These are phyloP conservation scores for Cenchrus purpureus DNA, from an alignment of 176 grass and related monocot species.

Conservation along the genomic window DNA sequence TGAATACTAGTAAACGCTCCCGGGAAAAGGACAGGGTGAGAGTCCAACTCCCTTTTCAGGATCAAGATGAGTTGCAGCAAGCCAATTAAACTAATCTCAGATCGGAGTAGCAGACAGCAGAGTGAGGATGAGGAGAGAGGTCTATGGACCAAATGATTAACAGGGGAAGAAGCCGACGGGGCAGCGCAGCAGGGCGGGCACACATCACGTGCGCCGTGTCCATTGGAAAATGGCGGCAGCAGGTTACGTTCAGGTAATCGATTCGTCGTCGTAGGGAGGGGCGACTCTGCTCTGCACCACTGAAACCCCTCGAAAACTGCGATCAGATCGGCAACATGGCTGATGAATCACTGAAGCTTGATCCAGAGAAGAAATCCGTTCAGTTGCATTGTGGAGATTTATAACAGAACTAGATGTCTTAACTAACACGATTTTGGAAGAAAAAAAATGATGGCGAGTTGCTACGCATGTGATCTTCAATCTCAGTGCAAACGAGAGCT, in stretches of 20 bases:
- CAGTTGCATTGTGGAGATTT: not conserved
- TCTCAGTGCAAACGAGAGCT: no score
- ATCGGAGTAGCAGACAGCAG: not conserved
- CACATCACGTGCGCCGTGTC: slow-evolving; percentile 27
- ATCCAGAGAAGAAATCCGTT: not conserved
- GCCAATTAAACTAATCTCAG: not conserved
- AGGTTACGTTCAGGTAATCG: slow-evolving; percentile 4
- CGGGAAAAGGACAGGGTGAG: slow-evolving; percentile 3
- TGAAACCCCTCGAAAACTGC: not conserved
- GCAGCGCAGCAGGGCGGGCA: not conserved
- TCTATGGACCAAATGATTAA: not conserved
- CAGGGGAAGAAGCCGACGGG: not conserved
- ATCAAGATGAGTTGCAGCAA: not conserved
- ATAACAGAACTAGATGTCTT: not conserved
- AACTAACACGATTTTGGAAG: not conserved
- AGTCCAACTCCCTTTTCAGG: slow-evolving; percentile 3
- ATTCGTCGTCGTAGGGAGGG: not conserved
- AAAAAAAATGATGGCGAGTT: not conserved
- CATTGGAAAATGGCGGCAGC: slow-evolving; percentile 24
- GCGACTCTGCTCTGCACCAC: not conserved
- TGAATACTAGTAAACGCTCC: not conserved
- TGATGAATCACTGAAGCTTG: not conserved
- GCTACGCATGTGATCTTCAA: no score
- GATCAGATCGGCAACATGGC: not conserved
- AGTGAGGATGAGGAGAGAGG: not conserved